These are phyloP conservation scores for Penicillium janthinellum DNA, from an alignment of 2,329 filamentous ascomycete species.

Conservation along the genomic window DNA sequence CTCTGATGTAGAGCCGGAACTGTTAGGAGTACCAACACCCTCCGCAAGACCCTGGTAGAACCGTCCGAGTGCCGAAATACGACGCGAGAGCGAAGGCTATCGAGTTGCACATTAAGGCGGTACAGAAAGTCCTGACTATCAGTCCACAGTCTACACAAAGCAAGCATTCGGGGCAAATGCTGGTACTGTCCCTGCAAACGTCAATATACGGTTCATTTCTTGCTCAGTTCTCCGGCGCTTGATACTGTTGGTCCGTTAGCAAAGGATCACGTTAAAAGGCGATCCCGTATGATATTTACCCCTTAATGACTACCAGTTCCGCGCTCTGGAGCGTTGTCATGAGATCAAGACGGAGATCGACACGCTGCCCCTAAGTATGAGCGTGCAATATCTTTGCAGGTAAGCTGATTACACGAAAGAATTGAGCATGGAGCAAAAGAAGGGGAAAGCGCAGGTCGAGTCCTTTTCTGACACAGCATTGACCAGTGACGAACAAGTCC, in stretches of 20 bases:
- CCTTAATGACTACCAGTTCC: not conserved
- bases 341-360: not conserved
- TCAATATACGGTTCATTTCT: not conserved
- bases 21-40: slow-evolving; percentile 7
- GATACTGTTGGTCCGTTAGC: not conserved
- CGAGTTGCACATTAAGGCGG: not conserved
- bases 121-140: slow-evolving; percentile 7
- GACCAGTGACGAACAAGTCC: not conserved
- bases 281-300: not conserved
- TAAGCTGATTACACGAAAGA: not conserved
- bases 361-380: not conserved
- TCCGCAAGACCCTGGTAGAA: slow-evolving; percentile 18
- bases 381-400: not conserved
- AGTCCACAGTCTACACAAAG: slow-evolving; percentile 1
- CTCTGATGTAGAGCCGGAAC: not conserved
- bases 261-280: not conserved
- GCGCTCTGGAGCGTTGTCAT: not conserved
- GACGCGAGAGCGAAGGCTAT: slow-evolving; percentile 1
- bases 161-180: not conserved
- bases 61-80: slow-evolving; percentile 11
- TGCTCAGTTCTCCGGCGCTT: not conserved
- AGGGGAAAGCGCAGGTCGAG: not conserved
- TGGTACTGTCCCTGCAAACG: slow-evolving; percentile 7
- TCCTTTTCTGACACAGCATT: not conserved
- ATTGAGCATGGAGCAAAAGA: not conserved